These are phyloP conservation scores for Zygosaccharomyces gambellarensis DNA, from an alignment of 805 yeast species.

Conservation along the genomic window DNA sequence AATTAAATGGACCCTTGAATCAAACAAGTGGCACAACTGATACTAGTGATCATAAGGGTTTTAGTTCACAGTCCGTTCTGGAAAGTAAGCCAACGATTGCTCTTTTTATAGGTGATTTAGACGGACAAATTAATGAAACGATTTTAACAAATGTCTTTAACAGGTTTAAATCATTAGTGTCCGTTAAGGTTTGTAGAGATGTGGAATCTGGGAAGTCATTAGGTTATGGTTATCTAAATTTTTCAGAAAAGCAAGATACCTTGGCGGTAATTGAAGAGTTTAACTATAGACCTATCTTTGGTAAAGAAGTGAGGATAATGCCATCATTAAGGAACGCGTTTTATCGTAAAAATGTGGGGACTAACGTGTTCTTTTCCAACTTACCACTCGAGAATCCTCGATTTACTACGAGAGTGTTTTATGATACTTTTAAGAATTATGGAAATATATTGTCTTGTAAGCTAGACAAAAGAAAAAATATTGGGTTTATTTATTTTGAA, in stretches of 20 bases:
- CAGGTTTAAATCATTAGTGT: constrained; percentile 42
- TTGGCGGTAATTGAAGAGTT: constrained; percentile 51
- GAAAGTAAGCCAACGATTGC: constrained; percentile 27
- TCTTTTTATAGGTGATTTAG: constrained; percentile 62
- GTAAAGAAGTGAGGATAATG: constrained; percentile 50
- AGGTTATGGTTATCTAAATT: constrained; percentile 72
- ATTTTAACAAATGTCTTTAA: constrained; percentile 42
- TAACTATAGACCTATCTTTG: constrained; percentile 43
- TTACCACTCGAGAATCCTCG: constrained; percentile 33
- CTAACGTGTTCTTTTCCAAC: constrained; percentile 48
- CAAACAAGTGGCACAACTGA: neutral
- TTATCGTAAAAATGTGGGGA: constrained; percentile 42
- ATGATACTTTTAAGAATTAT: constrained; percentile 44
- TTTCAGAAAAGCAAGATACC: constrained; percentile 47
- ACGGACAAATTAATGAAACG: constrained; percentile 46
- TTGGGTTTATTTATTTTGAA: constrained; percentile 41
- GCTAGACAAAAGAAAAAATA: constrained; percentile 35
- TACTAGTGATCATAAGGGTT: neutral
- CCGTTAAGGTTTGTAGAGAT: constrained; percentile 58
- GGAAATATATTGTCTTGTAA: constrained; percentile 45
- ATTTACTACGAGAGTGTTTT: constrained; percentile 43
- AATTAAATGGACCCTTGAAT: constrained; percentile 3
- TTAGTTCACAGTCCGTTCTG: constrained; percentile 1
- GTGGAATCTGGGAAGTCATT: constrained; percentile 51
- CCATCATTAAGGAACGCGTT: constrained; percentile 45